phyloP scores from a whole-genome alignment of 768 basidiomycete genomes.

The Hericium coralloides region DNA sequence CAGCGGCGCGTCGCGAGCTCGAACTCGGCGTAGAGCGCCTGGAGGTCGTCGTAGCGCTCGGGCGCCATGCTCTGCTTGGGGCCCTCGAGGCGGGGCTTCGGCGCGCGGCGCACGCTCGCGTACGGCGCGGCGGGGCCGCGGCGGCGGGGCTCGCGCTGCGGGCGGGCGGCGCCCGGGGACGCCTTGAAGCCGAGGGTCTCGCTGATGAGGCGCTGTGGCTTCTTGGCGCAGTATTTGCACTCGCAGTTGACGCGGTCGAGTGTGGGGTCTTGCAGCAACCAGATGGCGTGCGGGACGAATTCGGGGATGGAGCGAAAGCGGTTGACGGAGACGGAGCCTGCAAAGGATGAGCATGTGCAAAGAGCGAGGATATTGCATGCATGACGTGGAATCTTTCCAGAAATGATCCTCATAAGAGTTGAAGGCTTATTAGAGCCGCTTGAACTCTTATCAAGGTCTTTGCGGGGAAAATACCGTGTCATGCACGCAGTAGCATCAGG shows the following conservation, averaged over 20 bases:
- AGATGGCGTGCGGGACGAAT: constrained; percentile 76
- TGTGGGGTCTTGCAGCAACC: constrained; percentile 54
- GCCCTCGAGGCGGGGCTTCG: constrained; percentile 20
- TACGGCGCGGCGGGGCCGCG: constrained; percentile 23
- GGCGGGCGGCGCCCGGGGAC: constrained; percentile 1
- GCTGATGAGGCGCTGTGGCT: constrained; percentile 62
- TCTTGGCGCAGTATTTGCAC: constrained; percentile 73
- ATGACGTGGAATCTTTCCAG: too few relatives aligned
- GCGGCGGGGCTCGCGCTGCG: neutral
- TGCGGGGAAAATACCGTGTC: too few relatives aligned
- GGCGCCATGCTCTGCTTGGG: constrained; percentile 44
- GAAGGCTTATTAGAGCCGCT: too few relatives aligned
- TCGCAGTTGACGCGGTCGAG: constrained; percentile 42
- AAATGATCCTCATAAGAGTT: too few relatives aligned
- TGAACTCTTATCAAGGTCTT: too few relatives aligned
- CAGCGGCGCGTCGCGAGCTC: constrained; percentile 42
- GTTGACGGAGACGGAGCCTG: constrained; percentile 33
- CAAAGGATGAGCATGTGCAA: neutral
- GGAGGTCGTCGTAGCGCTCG: constrained; percentile 57
- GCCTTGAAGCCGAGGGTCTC: constrained; percentile 42
- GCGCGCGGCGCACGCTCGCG: constrained; percentile 30
- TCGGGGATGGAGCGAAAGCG: constrained; percentile 79
- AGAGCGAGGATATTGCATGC: too few relatives aligned
- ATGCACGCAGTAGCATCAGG: neutral
- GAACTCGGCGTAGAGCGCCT: constrained; percentile 41